Evolutionary conservation across 2,329 filamentous ascomycete species (phyloP), one percentile per base, ranked within the genome.

Genomic region (Diatrype stigma): DNA sequence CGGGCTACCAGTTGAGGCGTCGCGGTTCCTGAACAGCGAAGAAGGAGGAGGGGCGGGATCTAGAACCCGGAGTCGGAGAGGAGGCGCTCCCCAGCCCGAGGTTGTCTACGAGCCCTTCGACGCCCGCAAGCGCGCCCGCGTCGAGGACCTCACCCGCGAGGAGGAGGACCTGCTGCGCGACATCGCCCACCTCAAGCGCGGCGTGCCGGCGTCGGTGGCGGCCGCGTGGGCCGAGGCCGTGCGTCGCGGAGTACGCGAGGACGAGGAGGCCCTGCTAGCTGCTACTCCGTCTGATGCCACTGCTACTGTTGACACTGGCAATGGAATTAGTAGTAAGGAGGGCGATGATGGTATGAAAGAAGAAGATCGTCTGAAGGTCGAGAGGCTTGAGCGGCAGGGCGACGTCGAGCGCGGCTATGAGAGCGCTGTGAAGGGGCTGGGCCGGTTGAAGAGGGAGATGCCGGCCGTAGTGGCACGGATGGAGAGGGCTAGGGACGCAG

Each of bases 151-250:
- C n/a, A 75, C 80, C 53, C 73, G 78, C 53, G 75, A 84, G 52
- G 83, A 86, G 58, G 82, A 86, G 62, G 81, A 81, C 60, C 74
- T 86, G 3, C 77, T 85, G 42, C 79, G 82, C 57, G 80, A 85
- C 60, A 83, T 86, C 59, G 82, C 83, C 7, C 69, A 71, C 28
- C 72, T 84, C n/a, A 84, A 84, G 65, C 75, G 77, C 54, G 67
- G 68, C 53, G 75, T 81, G 1, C 80, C 81, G 19, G 63, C 61
- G 16, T 61, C 68, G 10, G 72, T 74, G 0, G 78, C 80, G 8
- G 60, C 65, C 3, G 57, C 68, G 34, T 73, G 74, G 58, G 70
- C 73, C 40, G 70, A 74, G 42, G 65, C 64, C 21, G 62, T 77
- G 21, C 64, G 67, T 44, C 64, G 66, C 1, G 71, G 69, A 3